Base-by-base conservation (phyloP, 768 basidiomycete species). In the Russula sp. region DNA sequence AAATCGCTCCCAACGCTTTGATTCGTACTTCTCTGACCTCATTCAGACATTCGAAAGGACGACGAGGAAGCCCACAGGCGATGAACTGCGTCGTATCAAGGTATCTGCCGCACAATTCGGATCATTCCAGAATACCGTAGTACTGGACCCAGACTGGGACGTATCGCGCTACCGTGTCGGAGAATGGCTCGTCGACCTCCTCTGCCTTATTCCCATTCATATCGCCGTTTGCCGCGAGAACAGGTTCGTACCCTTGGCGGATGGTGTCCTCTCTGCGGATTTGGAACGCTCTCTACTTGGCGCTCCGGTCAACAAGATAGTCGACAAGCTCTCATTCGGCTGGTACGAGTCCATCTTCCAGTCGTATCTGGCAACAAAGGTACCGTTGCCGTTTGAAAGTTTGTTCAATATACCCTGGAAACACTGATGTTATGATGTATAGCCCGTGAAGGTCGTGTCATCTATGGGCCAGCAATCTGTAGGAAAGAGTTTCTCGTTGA, bases 381-480 rank as follows among this genome's bases (percentile, higher is more conserved):
- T 79, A 49, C 18, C 45, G 31, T 18, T 0, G 4, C 13, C 5
- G 14, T 1, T 1, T 27, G 13, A 22, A 14, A 4, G 13, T n/a
- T 27, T 20, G 1, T 22, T 5, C 13, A 27, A 27, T 27, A 27
- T 27, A 27, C 27, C 27, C 27, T 27, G 27, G 50, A 1, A 40
- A 18, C 10, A 2, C 47, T 55, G 44, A 40, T 27, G 47, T 11
- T 49, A 54, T 52, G 11, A 13, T 22, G 5, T n/a, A 13, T 52
- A 85, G 82, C 83, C 83, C 1, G 84, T 86, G 14, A 80, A 78
- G 65, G 85, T 86, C 1, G 83, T 86, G 0, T 83, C 84, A 0
- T 86, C 85, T 0, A 85, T 86, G 84, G 84, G 84, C 3, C 84
- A 85, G 69, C 85, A 86, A 66, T 85, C 83, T 0, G 84, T 86